Evolutionary conservation across 331 rosid species (phyloP), one percentile per base, ranked within the genome.

Genomic region (Saraca asoca): DNA sequence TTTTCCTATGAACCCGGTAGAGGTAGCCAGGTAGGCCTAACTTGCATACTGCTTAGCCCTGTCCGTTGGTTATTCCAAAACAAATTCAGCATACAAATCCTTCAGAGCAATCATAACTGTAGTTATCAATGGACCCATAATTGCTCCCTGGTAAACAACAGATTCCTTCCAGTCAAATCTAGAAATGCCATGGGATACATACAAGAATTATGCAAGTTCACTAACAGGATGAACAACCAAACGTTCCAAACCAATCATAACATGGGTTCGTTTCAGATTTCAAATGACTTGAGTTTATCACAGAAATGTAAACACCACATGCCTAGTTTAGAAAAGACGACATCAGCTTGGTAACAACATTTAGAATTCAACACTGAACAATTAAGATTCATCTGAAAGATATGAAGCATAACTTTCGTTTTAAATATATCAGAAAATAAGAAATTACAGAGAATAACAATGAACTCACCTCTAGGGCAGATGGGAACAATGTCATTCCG

Each of bases 401-500:
- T 68, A 46, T 41, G 44, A 44, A 53, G 62, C 17, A 20, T 39
- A 50, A 68, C 55, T 15, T 64, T 19, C 42, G 33, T 31, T n/a
- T n/a, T n/a, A n/a, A n/a, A n/a, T n/a, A n/a, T n/a, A n/a, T n/a
- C n/a, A n/a, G 3, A 24, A 3, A 24, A 24, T 1, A 24, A 24
- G 3, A 24, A 24, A 24, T 24, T 24, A 24, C 29, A 13, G 12
- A 55, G 51, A 42, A 64, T 37, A 38, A 66, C 58, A 31, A 24
- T 13, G 55, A 67, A 41, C 33, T 48, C 73, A 93, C 98, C 98
- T 93, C 98, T 2, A 93, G 50, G 14, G 97, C 96, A 7, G 97
- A 93, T 35, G 92, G 88, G 70, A 93, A 93, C 81, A 93, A 81
- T 35, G 98, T 86, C 95, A 93, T 80, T 77, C 98, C 98, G 58